Evolutionary conservation across 345 rosid species (phyloP), one percentile per base, ranked within the genome.

Genomic region (Aethionema arabicum): DNA sequence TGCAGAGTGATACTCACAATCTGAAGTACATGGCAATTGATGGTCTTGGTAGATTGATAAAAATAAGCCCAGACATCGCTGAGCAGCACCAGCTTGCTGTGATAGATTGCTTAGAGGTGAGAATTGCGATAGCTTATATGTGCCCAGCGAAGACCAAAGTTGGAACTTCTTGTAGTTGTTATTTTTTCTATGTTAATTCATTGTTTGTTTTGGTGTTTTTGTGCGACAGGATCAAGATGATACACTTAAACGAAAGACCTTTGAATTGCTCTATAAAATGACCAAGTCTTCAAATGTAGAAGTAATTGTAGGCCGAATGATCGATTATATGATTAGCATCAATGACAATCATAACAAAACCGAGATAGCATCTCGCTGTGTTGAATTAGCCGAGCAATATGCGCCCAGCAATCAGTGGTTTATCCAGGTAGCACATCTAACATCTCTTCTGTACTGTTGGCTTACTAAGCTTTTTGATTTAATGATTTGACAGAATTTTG

Each of bases 341-440:
- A 93, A 76, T 40, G 99, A 93, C 56, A 83, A 78, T 81, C 99
- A 93, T 78, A 90, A 85, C 85, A 93, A 90, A 83, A 83, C 97
- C 37, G 99, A 90, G 74, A 93, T 87, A 72, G 99, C 96, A 62
- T 90, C 99, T 63, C 87, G 92, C 27, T 90, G 97, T 56, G 90
- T 90, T 63, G 96, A 90, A 57, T 88, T 93, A 56, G 99, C 97
- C 0, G 99, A 90, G 73, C 99, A 93, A 73, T 93, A 83, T 82
- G 99, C 99, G 35, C 97, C 99, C 46, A 87, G 97, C 66, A 93
- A 87, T 79, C 97, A 83, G 37, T 93, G 99, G 99, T 93, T 93
- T 73, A 93, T 93, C 67, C 92, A 83, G 96, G 99, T 93, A 77
- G 50, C 70, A 49, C 27, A 56, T 2, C 40, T 51, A 13, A 63